Percentiles rank a stretch among this genome's conserved stretches.
These are phyloP conservation scores for Triticum turgidum DNA, from an alignment of 176 grass and related monocot species.

Conservation along the genomic window DNA sequence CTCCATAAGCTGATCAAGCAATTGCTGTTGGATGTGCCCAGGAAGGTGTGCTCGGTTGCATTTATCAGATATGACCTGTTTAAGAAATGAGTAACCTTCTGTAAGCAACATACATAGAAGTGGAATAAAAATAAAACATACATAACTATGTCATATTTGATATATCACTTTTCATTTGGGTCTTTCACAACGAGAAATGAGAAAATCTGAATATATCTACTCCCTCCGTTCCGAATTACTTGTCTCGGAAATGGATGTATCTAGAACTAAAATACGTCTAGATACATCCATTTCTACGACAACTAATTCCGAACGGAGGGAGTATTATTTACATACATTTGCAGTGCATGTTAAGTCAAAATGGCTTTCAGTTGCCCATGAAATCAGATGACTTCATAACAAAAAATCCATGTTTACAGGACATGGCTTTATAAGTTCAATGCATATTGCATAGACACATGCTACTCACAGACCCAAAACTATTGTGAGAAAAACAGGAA, in stretches of 20 bases:
- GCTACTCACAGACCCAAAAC: not conserved
- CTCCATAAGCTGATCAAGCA: conserved; percentile 75
- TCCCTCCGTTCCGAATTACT: too few species aligned
- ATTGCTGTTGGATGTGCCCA: conserved; percentile 63
- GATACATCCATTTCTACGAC: too few species aligned
- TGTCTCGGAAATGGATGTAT: too few species aligned
- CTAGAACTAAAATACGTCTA: too few species aligned
- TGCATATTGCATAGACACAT: not conserved
- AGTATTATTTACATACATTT: not conserved
- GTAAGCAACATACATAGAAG: conserved; percentile 4
- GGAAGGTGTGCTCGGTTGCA: conserved; percentile 60
- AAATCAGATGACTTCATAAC: not conserved
- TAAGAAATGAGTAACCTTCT: conserved; percentile 15
- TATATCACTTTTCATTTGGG: not conserved
- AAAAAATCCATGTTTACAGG: not conserved
- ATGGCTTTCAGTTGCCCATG: not conserved
- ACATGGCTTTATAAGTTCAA: not conserved
- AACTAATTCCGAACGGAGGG: too few species aligned
- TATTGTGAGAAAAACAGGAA: not conserved
- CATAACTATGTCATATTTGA: conserved; percentile 6
- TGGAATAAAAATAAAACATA: not conserved
- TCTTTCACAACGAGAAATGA: not conserved
- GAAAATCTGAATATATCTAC: not conserved
- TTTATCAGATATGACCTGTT: conserved; percentile 52
- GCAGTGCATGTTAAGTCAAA: not conserved